These are phyloP conservation scores for Saprolegnia diclina DNA, from an alignment of 352 stramenopile species.

Conservation along the genomic window DNA sequence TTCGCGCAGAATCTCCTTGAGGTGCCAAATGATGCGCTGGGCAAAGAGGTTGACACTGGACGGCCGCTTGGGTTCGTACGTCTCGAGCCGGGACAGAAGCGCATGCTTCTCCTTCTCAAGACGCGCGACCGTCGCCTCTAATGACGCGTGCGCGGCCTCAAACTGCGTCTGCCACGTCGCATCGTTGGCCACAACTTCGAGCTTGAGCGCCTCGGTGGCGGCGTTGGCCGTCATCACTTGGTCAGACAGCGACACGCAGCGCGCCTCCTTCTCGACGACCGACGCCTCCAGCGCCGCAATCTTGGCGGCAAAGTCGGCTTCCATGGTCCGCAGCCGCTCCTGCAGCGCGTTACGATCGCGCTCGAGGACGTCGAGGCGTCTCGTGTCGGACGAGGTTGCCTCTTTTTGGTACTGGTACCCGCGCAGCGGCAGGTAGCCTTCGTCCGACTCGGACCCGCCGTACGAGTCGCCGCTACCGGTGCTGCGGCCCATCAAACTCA, in stretches of 20 bases:
- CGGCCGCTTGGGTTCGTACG: constrained; percentile 4
- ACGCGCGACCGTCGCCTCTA: constrained; percentile 8
- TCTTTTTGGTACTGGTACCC: constrained; percentile 10
- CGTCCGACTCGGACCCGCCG: neutral
- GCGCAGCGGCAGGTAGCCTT: constrained; percentile 3
- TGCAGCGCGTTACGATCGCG: neutral
- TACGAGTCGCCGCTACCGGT: neutral
- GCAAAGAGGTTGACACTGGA: neutral
- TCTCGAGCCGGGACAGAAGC: neutral
- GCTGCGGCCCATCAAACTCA: constrained; percentile 2
- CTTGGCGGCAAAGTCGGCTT: constrained; percentile 5
- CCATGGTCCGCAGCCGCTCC: neutral
- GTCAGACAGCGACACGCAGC: neutral
- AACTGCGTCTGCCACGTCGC: constrained; percentile 21
- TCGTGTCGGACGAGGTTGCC: neutral
- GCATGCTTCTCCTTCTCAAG: constrained; percentile 1
- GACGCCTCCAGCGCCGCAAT: constrained; percentile 6
- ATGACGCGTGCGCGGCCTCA: constrained; percentile 5
- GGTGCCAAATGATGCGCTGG: constrained; percentile 23
- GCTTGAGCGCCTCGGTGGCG: neutral
- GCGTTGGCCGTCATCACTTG: neutral
- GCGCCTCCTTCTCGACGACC: constrained; percentile 4
- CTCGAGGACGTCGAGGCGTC: neutral
- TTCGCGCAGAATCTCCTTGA: constrained; percentile 25
- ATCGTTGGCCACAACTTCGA: neutral